A percentile compares a stretch with the other conserved stretches of the same genome.
These are phyloP conservation scores for Proliferodiscus dingleyae DNA, from an alignment of 2,329 filamentous ascomycete genomes.

Conservation along the genomic window DNA sequence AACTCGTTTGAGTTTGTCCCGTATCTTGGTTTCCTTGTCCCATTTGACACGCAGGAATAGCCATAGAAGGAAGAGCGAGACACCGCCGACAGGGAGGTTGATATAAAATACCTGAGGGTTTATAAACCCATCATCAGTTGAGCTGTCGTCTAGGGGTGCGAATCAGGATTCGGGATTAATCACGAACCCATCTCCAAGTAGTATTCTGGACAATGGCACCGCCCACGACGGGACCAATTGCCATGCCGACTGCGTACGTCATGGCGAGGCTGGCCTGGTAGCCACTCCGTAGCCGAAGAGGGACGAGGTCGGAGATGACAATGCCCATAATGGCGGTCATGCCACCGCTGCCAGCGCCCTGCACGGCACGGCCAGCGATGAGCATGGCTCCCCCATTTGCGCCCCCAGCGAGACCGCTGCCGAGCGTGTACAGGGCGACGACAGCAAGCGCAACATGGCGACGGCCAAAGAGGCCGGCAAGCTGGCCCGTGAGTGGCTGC, in stretches of 20 bases:
- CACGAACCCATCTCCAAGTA: slow-evolving; percentile 1
- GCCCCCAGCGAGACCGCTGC: slow-evolving; percentile 28
- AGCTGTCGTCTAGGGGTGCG: background rate
- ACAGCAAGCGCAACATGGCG: too few relatives aligned
- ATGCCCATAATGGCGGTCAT: slow-evolving; percentile 40
- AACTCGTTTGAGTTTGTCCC: slow-evolving; percentile 34
- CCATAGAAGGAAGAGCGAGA: slow-evolving; percentile 5
- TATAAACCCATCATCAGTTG: too few relatives aligned
- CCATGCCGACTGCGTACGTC: slow-evolving; percentile 15
- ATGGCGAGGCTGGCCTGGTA: slow-evolving; percentile 30
- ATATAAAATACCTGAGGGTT: slow-evolving; percentile 49
- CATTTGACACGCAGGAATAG: slow-evolving; percentile 8
- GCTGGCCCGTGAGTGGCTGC: too few relatives aligned
- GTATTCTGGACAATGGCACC: background rate
- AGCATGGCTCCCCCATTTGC: slow-evolving; percentile 21
- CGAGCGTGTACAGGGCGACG: too few relatives aligned
- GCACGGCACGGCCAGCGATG: slow-evolving; percentile 34
- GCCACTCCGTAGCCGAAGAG: slow-evolving; percentile 35
- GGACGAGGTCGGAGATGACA: slow-evolving; percentile 39
- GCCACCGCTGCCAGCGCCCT: slow-evolving; percentile 45
- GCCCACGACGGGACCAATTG: slow-evolving; percentile 24
- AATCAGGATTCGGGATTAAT: background rate
- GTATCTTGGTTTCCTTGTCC: background rate
- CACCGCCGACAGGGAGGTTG: slow-evolving; percentile 34
- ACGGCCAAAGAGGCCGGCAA: too few relatives aligned